A percentile compares a stretch with the other conserved stretches of the same genome.
These are phyloP conservation scores for Acanthochlamys bracteata DNA, from an alignment of 106 monocot species.

Conservation along the genomic window DNA sequence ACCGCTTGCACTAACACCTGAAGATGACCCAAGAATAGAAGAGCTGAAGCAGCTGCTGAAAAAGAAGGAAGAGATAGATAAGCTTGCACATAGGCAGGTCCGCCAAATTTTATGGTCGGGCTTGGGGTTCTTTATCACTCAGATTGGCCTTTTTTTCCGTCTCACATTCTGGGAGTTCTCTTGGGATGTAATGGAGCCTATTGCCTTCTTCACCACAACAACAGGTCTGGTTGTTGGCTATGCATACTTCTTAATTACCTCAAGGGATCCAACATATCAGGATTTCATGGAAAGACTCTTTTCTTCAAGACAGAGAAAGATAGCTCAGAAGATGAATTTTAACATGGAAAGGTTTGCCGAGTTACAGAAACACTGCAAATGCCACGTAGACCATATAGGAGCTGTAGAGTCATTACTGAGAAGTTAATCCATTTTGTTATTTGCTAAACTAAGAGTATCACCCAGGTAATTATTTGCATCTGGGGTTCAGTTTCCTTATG, in stretches of 20 bases:
- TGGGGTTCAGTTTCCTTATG: neutral
- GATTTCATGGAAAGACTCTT: conserved; percentile 86
- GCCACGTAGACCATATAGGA: conserved; percentile 26
- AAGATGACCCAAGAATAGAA: conserved; percentile 71
- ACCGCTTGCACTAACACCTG: conserved; percentile 59
- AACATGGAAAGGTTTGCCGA: conserved; percentile 53
- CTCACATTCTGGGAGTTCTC: conserved; percentile 99
- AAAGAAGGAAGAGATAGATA: conserved; percentile 76
- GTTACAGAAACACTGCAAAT: conserved; percentile 64
- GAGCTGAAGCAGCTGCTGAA: conserved; percentile 62
- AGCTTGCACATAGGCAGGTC: conserved; percentile 79
- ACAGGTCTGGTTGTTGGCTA: conserved; percentile 64
- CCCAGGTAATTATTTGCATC: conserved; percentile 6
- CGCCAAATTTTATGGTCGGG: conserved; percentile 75
- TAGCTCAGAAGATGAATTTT: conserved; percentile 53
- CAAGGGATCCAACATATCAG: conserved; percentile 87
- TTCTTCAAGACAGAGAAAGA: conserved; percentile 56
- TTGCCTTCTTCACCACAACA: conserved; percentile 84
- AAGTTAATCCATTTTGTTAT: neutral
- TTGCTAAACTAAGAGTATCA: neutral
- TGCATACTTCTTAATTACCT: conserved; percentile 79
- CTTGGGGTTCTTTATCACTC: conserved; percentile 46
- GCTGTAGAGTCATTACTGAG: neutral
- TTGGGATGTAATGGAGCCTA: conserved; percentile 98
- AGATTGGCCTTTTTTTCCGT: conserved; percentile 84